Evolutionary conservation across 495 filamentous ascomycete species (phyloP), one percentile per base, ranked within the genome.

Genomic region (Staphylotrichum tortipilum): DNA sequence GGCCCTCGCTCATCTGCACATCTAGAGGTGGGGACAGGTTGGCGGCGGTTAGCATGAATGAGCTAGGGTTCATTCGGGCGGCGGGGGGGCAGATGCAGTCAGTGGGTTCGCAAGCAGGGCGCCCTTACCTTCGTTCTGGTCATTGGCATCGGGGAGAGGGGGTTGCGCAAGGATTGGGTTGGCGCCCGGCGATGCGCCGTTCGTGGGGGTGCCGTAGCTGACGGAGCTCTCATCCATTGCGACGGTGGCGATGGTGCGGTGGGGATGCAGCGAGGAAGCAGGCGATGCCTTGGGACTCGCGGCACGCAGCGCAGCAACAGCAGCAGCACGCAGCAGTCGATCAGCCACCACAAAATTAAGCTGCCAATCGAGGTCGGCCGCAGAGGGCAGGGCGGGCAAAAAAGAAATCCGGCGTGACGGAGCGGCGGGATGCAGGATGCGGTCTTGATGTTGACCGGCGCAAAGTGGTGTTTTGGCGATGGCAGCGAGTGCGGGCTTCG

Each of bases 171-270:
- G 65, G 36, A 74, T 75, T 4, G 69, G 68, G 50, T 77, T 77
- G 53, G 60, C 68, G 35, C 65, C 62, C 11, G 75, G 75, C 15
- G 75, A 76, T 54, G 67, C 69, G 49, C 63, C 73, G 60, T 74
- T 71, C 42, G 66, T 70, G 17, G 76, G 70, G 34, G 74, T 77
- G 59, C 69, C 78, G 55, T 76, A 80, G 59, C 63, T 76, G 46
- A 72, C 59, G 35, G 68, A 68, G 38, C 67, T 65, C 41, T 78
- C 77, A 46, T 82, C 78, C 78, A 82, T 82, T 19, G 63, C n/a
- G n/a, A n/a, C 52, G 58, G 53, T 52, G 57, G 44, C 47, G 53
- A 36, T 31, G 47, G 29, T n/a, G n/a, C 52, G 58, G 53, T 52
- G 57, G 44, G 44, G 53, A 36, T 31, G 47, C 26, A 37, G 56